Evolutionary conservation across 2,329 filamentous ascomycete genomes (phyloP), one percentile per base, ranked within the genome.

Genomic region (Thielaviopsis musarum): DNA sequence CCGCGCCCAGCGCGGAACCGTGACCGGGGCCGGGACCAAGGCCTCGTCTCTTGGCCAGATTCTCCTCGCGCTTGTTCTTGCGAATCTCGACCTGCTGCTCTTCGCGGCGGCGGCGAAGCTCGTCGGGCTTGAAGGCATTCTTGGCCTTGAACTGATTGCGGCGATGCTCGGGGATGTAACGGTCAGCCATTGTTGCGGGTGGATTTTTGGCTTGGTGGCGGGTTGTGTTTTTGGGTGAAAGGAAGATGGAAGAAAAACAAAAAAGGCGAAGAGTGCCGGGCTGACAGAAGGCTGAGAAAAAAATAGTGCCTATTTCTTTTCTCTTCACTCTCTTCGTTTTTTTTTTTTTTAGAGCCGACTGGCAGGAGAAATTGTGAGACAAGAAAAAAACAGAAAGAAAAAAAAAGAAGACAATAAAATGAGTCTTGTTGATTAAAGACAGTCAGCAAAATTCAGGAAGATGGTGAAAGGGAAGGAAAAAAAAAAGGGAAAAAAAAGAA

Each of bases 71-170:
- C 83, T 97, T 97, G 65, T 91, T 88, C 78, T 95, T 95, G 72
- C 93, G 86, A 70, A 98, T 98, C 78, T 98, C 93, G 65, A 98
- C 93, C 77, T 97, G 93, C 75, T 96, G 91, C 76, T 98, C 93
- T 74, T 98, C 93, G 71, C 93, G 93, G 71, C 93, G 93, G 70
- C 93, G 91, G 72, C 93, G 89, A 66, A 98, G 85, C 78, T 98
- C 93, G 73, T 98, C 93, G 68, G 91, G 91, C 83, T 96, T 96
- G 81, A 98, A 97, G 69, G 89, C 89, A 75, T 88, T 91, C 82
- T 96, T 96, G 59, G 93, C 93, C 86, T 98, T 98, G 85, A 95
- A 98, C 78, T 95, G 91, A 66, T 89, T 96, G 71, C 93, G 91
- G 74, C 93, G 90, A 80, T 98, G 93, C 79, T 98, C 93, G 73